Base-by-base conservation (phyloP, 495 filamentous ascomycete species). In the Trichoderma gamsii region DNA sequence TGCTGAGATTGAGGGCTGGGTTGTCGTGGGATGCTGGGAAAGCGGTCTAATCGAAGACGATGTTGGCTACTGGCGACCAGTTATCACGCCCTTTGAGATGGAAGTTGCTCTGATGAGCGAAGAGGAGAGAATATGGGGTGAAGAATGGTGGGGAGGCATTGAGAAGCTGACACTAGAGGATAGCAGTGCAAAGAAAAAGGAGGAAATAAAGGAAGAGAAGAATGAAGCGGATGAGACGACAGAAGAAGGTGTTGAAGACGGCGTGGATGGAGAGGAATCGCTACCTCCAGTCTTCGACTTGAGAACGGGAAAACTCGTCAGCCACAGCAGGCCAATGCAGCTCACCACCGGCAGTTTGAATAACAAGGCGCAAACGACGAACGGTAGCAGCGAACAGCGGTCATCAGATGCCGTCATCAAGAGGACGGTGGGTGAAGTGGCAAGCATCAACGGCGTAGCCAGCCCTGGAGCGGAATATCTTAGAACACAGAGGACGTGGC, bases 11-110 rank as follows among this genome's bases (percentile, higher is more conserved):
- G 93, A 91, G 23, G 96, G 90, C 16, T 99, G 95, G 95, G 93
- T 98, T 0, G 93, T 97, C 0, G 90, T 99, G 52, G 96, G 96
- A 12, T 99, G 95, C 78, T 98, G 96, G 95, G 95, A 99, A 77
- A 96, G 94, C 73, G 89, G 89, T 68, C 80, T 98, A 61, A 86
- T 98, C 15, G 91, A 91, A 71, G 90, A 90, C 69, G 89, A 89
- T 70, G 92, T 91, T 13, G 78, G 77, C 0, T 93, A 95, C 72
- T 97, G 85, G 79, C 88, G 85, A 74, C 92, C 92, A 1, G 85
- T 98, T 4, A 85, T 99, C 43, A 99, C 96, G 13, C 93, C 95
- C 3, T 98, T 92, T 74, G 95, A 98, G 83, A 79, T 98, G 29
- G 86, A 85, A 44, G 74, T 97, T 59, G 89, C 89, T 4, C 78